Conservation (phyloP, 2,329 filamentous ascomycete genomes). For the Tothia fuscella region DNA sequence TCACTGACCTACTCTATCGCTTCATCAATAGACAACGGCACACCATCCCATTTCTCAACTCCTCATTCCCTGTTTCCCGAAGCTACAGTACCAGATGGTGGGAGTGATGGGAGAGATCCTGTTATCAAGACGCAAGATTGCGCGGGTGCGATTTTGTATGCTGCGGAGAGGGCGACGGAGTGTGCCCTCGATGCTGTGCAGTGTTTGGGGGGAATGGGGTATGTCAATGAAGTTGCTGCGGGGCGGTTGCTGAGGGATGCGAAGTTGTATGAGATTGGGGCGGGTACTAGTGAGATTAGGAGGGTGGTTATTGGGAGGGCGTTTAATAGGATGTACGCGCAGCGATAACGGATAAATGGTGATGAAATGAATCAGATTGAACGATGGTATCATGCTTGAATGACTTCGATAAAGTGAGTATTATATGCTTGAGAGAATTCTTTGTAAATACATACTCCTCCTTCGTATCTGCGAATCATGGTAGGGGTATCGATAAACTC, state of each 20-base stretch:
- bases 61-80: conserved; percentile 29
- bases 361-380: no score
- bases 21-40: conserved; percentile 57
- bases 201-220: conserved; percentile 87
- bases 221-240: conserved; percentile 88
- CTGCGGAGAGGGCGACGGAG: conserved; percentile 81
- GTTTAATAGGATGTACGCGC: conserved; percentile 71
- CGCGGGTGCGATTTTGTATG: conserved; percentile 85
- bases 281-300: conserved; percentile 86
- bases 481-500: no score
- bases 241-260: conserved; percentile 70
- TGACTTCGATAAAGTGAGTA: no score
- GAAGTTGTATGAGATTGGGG: conserved; percentile 90
- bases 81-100: neutral
- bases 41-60: conserved; percentile 18
- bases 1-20: conserved; percentile 84
- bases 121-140: conserved; percentile 66
- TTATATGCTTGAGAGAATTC: no score
- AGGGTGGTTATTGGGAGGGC: conserved; percentile 88
- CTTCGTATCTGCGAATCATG: no score
- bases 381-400: no score
- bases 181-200: conserved; percentile 81
- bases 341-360: no score
- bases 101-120: conserved; percentile 5
- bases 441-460: no score